These are phyloP conservation scores for Trichomonas vaginalis DNA, from an alignment of 208 protist genomes.

Conservation along the genomic window DNA sequence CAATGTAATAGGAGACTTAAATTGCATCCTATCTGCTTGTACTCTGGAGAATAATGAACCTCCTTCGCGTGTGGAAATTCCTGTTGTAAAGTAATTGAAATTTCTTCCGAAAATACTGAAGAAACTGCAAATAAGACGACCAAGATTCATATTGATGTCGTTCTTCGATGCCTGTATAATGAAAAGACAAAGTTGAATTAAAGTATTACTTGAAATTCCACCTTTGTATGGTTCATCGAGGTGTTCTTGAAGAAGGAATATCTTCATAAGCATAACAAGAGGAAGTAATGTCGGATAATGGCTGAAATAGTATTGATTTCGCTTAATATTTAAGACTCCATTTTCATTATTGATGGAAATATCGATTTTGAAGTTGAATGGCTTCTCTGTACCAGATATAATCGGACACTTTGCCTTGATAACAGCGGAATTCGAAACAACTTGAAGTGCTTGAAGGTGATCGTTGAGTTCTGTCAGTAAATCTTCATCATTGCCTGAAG, in stretches of 20 bases:
- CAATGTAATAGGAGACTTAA: neutral
- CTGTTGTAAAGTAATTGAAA: slow-evolving; percentile 1
- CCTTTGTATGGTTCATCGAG: slow-evolving; percentile 1
- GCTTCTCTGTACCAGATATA: neutral
- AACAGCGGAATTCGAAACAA: neutral
- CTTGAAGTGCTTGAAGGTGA: neutral
- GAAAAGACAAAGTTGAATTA: neutral
- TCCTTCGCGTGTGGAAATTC: neutral
- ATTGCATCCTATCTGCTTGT: neutral
- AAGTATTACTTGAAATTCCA: neutral
- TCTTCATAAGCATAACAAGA: neutral
- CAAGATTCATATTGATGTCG: neutral
- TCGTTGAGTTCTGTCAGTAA: neutral
- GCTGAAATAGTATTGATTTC: neutral
- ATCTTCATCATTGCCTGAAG: neutral
- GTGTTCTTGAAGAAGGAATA: neutral
- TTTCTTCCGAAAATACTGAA: neutral
- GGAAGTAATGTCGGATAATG: neutral
- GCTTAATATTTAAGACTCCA: neutral
- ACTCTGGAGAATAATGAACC: neutral
- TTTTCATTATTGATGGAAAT: neutral
- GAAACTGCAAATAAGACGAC: neutral
- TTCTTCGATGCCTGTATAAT: neutral
- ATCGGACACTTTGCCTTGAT: neutral
- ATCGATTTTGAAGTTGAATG: neutral